phyloP scores from a whole-genome alignment of 108 stramenopile genomes.

The Hondaea fermentalgiana region DNA sequence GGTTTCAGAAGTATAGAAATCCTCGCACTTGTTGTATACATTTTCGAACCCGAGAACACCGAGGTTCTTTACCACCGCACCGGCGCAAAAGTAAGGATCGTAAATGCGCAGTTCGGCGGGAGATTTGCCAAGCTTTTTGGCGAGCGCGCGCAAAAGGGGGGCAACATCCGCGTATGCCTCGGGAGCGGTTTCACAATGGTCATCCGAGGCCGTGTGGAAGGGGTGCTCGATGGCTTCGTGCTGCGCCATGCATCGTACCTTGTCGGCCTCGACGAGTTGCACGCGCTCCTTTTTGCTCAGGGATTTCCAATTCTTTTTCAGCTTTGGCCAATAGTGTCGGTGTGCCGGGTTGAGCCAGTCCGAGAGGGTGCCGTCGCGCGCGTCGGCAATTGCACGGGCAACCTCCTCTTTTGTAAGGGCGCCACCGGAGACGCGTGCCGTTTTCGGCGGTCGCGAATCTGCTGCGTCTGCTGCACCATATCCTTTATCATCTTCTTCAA shows the following conservation, averaged over 20 bases:
- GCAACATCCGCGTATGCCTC: slow-evolving; percentile 76
- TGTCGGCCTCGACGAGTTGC: neutral
- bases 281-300: neutral
- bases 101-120: slow-evolving; percentile 57
- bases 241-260: neutral
- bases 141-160: slow-evolving; percentile 55
- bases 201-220: slow-evolving; percentile 37
- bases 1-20: slow-evolving; percentile 47
- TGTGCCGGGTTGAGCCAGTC: slow-evolving; percentile 23
- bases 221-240: neutral
- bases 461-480: neutral
- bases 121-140: slow-evolving; percentile 37
- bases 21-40: slow-evolving; percentile 67
- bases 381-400: neutral
- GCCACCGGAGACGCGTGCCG: too few species aligned
- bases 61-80: slow-evolving; percentile 65
- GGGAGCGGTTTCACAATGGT: slow-evolving; percentile 89
- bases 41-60: slow-evolving; percentile 67
- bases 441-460: neutral
- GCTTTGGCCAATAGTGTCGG: neutral
- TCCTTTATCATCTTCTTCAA: neutral
- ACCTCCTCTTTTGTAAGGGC: neutral
- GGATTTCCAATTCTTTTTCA: neutral
- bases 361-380: slow-evolving; percentile 12
- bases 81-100: slow-evolving; percentile 96